Evolutionary conservation across 495 filamentous ascomycete species (phyloP).

Genomic region (Penicillium chermesinum): DNA sequence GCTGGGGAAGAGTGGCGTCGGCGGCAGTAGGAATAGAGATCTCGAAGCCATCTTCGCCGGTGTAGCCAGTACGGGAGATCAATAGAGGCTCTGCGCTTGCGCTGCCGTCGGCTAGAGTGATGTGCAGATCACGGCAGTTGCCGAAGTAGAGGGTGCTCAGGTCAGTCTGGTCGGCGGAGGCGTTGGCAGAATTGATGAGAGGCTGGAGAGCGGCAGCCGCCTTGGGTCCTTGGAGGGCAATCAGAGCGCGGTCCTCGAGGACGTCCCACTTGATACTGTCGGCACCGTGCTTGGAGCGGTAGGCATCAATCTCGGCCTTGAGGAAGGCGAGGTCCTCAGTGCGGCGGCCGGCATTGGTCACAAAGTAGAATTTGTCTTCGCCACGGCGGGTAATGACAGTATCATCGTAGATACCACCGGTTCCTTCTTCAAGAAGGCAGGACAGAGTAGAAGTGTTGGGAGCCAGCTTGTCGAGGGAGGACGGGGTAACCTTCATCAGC

Average conservation of each 20-base stretch:
- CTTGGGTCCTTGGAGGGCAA: conserved; percentile 85
- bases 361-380: conserved; percentile 74
- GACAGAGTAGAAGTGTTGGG: conserved; percentile 69
- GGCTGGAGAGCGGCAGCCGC: conserved; percentile 60
- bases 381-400: conserved; percentile 75
- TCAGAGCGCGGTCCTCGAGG: conserved; percentile 57
- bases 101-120: conserved; percentile 45
- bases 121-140: conserved; percentile 52
- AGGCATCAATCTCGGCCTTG: conserved; percentile 52
- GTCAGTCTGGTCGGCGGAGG: conserved; percentile 42
- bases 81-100: conserved; percentile 53
- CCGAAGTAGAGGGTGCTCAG: conserved; percentile 77
- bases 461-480: conserved; percentile 51
- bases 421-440: conserved; percentile 67
- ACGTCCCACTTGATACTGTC: conserved; percentile 65
- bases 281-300: conserved; percentile 41
- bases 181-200: conserved; percentile 39
- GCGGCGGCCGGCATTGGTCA: conserved; percentile 91
- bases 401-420: conserved; percentile 92
- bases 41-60: conserved; percentile 97
- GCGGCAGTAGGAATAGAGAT: conserved; percentile 65
- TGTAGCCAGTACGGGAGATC: conserved; percentile 87
- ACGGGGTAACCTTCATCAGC: conserved; percentile 75
- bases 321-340: conserved; percentile 82
- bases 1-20: conserved; percentile 33